Conservation (phyloP, 768 basidiomycete genomes). For the Melanogaster broomeanus region DNA sequence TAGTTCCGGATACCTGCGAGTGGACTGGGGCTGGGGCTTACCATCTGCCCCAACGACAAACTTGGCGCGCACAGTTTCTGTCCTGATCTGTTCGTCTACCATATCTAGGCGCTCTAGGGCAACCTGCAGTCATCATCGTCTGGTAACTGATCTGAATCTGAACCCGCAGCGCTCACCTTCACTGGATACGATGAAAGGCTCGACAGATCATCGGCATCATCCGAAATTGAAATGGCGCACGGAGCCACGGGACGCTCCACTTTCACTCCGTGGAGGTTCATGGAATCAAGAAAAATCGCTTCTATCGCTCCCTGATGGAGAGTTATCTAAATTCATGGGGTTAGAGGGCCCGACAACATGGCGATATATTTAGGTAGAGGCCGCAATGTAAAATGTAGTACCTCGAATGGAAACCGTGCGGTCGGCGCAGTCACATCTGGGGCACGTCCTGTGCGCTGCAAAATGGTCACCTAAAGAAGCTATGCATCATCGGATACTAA, state of each 20-base stretch:
- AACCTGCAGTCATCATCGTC: conserved; percentile 14
- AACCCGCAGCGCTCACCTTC: conserved; percentile 16
- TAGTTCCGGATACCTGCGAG: background rate
- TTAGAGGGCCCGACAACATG: background rate
- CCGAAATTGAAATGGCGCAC: conserved; percentile 29
- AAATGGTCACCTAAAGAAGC: background rate
- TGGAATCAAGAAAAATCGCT: conserved; percentile 42
- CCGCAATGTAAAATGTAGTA: conserved; percentile 18
- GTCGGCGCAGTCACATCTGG: conserved; percentile 61
- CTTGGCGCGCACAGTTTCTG: conserved; percentile 35
- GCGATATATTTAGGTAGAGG: background rate
- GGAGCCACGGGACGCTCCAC: conserved; percentile 41
- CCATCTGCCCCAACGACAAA: conserved; percentile 40
- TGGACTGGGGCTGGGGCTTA: conserved; percentile 2
- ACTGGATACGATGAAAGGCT: conserved; percentile 31
- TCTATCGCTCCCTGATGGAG: conserved; percentile 47
- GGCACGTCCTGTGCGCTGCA: conserved; percentile 60
- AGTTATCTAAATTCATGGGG: conserved; percentile 23
- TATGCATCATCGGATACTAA: background rate
- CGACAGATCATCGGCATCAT: conserved; percentile 41
- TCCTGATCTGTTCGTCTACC: conserved; percentile 30
- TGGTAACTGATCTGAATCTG: background rate
- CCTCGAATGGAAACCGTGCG: conserved; percentile 75
- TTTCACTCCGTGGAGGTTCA: conserved; percentile 27
- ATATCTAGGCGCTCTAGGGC: conserved; percentile 21